phyloP scores from a whole-genome alignment of 768 basidiomycete species.

The Termitomyces sp. region DNA sequence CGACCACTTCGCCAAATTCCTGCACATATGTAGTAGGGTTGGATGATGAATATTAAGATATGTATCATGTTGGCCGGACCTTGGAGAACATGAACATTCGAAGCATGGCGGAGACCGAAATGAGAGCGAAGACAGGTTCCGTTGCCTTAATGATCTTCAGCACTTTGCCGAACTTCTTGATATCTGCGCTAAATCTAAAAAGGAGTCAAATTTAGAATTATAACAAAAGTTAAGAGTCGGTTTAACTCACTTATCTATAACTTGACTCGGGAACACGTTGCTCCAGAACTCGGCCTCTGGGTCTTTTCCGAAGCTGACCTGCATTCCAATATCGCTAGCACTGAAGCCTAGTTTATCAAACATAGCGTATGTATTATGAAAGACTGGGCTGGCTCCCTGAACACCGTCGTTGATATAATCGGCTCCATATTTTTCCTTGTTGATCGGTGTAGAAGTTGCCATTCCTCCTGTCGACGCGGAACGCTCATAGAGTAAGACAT shows the following conservation, averaged over 20 bases:
- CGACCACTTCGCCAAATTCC: constrained; percentile 27
- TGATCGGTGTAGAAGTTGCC: constrained; percentile 26
- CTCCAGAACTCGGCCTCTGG: constrained; percentile 26
- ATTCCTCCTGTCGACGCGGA: constrained; percentile 25
- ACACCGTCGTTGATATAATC: constrained; percentile 31
- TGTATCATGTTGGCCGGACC: constrained; percentile 7
- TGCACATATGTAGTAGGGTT: neutral
- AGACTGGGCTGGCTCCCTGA: constrained; percentile 28
- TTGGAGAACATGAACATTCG: constrained; percentile 28
- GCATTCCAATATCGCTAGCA: constrained; percentile 26
- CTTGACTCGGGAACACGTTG: constrained; percentile 27
- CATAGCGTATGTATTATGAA: constrained; percentile 28
- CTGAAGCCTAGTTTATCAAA: constrained; percentile 27
- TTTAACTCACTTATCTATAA: constrained; percentile 22
- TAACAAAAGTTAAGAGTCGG: neutral
- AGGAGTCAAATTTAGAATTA: neutral
- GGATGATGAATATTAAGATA: neutral
- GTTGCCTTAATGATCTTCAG: constrained; percentile 26
- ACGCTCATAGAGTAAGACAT: constrained; percentile 25
- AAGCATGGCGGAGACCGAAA: constrained; percentile 26
- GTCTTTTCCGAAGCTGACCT: constrained; percentile 28
- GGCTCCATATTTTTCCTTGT: constrained; percentile 22
- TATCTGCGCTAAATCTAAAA: constrained; percentile 22
- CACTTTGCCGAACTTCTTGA: constrained; percentile 27
- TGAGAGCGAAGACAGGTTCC: constrained; percentile 26